phyloP scores from a whole-genome alignment of 352 stramenopile genomes.

The Phytophthora kernoviae region DNA sequence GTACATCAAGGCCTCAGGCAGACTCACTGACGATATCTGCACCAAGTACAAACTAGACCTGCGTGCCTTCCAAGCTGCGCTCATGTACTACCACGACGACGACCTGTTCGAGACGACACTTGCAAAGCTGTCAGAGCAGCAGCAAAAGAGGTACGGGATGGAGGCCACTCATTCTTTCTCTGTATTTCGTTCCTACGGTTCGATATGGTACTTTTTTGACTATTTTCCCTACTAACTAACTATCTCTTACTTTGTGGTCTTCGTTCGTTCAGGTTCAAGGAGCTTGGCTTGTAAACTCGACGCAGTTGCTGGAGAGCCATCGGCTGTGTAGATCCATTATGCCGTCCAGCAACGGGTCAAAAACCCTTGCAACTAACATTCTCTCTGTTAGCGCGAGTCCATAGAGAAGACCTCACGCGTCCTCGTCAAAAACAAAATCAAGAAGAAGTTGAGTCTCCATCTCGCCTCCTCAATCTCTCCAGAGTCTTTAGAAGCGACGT shows the following conservation, averaged over 20 bases:
- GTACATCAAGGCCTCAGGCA: slow-evolving; percentile 71
- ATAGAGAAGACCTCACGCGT: too few species aligned
- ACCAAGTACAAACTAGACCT: slow-evolving; percentile 58
- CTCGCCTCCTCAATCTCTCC: too few species aligned
- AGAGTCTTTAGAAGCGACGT: slow-evolving; percentile 33
- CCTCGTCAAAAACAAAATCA: too few species aligned
- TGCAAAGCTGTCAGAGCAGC: slow-evolving; percentile 61
- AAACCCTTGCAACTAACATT: slow-evolving; percentile 6
- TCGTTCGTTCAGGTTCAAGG: slow-evolving; percentile 45
- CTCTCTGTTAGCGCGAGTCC: too few species aligned
- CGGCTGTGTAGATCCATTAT: slow-evolving; percentile 14
- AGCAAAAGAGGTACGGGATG: slow-evolving; percentile 62
- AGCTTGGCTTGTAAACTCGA: slow-evolving; percentile 48
- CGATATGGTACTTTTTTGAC: slow-evolving; percentile 24
- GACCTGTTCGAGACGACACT: slow-evolving; percentile 64
- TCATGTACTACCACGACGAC: slow-evolving; percentile 85
- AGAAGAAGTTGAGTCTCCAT: too few species aligned
- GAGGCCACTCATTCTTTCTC: slow-evolving; percentile 11
- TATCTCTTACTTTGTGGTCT: slow-evolving; percentile 15
- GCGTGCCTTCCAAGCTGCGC: slow-evolving; percentile 68
- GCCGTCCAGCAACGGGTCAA: slow-evolving; percentile 11
- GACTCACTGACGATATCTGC: slow-evolving; percentile 63
- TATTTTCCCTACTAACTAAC: slow-evolving; percentile 11
- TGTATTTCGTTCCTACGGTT: slow-evolving; percentile 18
- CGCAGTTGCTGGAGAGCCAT: background rate